Evolutionary conservation across 768 basidiomycete genomes (phyloP), one percentile per base, ranked within the genome.

Genomic region (Fomitopsis serialis): DNA sequence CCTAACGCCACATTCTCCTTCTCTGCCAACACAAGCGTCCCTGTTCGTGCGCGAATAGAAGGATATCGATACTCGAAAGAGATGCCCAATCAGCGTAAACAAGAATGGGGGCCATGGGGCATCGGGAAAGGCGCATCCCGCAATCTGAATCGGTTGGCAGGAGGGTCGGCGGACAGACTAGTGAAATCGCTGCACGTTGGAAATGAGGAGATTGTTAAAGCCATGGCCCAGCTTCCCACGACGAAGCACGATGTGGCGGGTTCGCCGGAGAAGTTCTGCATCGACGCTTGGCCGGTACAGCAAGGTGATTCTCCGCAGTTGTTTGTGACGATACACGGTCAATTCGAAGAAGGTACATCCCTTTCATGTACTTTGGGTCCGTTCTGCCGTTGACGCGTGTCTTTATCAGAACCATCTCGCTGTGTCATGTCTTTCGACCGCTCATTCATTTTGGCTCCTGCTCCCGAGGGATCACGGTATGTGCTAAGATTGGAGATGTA

Each of bases 401-500:
- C 3, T 56, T 32, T 11, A 32, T 32, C 29, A 89, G 87, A 80
- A 59, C 85, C 87, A 24, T 75, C 82, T 9, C 81, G 82, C 50
- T 94, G 93, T 11, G 72, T 92, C 22, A 82, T 96, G 44, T 96
- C 94, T 21, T 99, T 99, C 69, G 93, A 97, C 66, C 80, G 97
- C 53, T 85, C 91, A 0, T 95, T 98, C 64, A 78, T 98, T 51
- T 74, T 99, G 23, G 83, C 85, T 4, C 87, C 89, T 36, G 87
- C 94, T 2, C 70, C 83, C 23, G 83, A 87, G 48, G 89, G 85
- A 24, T 94, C 95, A 61, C 74, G 84, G 94, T 96, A 69, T 58
- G 93, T 78, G 48, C 43, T 24, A 17, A 3, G 22, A 53, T 45
- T 46, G n/a, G n/a, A n/a, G n/a, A n/a, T n/a, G n/a, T n/a, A n/a